A percentile compares a stretch with the other conserved stretches of the same genome.
Evolutionary conservation across 2,329 filamentous ascomycete genomes (phyloP).

Genomic region (Hirsutella minnesotensis): DNA sequence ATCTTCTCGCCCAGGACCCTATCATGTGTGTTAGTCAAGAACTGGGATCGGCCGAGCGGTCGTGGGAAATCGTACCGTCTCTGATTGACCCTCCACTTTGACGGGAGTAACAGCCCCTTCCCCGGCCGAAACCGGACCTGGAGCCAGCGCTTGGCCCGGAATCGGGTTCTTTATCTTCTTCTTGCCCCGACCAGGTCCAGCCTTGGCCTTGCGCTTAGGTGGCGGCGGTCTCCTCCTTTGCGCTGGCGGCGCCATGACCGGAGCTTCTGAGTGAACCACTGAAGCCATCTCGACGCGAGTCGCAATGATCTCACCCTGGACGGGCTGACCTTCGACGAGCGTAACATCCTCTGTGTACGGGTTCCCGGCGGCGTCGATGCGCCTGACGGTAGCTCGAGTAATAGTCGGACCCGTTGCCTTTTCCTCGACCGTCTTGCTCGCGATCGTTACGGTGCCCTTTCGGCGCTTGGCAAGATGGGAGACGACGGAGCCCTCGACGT

Average conservation of each 20-base stretch:
- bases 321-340: constrained; percentile 62
- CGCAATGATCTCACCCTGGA: constrained; percentile 71
- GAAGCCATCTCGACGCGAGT: constrained; percentile 44
- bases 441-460: constrained; percentile 47
- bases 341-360: constrained; percentile 76
- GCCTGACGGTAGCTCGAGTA: constrained; percentile 69
- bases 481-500: constrained; percentile 37
- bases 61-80: constrained; percentile 20
- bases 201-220: constrained; percentile 71
- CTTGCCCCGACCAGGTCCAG: constrained; percentile 60
- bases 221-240: constrained; percentile 56
- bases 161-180: constrained; percentile 59
- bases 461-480: constrained; percentile 50
- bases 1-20: constrained; percentile 31
- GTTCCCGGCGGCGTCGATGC: constrained; percentile 67
- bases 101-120: constrained; percentile 24
- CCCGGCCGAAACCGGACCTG: constrained; percentile 17
- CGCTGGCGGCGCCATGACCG: constrained; percentile 27
- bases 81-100: constrained; percentile 24
- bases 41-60: no score
- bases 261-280: constrained; percentile 44
- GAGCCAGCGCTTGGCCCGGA: constrained; percentile 20
- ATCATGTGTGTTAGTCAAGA: not conserved
- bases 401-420: constrained; percentile 41
- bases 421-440: constrained; percentile 37